phyloP scores from a whole-genome alignment of 148 eudicot genomes.

The Bassia scoparia region DNA sequence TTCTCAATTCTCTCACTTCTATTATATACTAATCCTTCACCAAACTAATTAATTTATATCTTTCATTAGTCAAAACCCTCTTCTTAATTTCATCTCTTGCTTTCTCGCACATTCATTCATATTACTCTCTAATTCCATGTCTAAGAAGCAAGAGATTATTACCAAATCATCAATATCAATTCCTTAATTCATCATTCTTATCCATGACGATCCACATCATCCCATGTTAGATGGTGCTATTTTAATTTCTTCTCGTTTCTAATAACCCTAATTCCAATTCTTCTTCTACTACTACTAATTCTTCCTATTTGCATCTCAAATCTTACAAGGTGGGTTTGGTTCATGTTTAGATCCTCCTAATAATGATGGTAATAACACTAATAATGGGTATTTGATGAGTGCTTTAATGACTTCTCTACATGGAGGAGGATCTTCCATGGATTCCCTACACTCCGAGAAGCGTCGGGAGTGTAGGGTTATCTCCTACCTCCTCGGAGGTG shows the following conservation, averaged over 20 bases:
- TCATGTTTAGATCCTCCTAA: not conserved
- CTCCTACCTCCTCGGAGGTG: slow-evolving; percentile 27
- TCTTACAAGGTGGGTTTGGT: not conserved
- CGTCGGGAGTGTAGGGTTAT: slow-evolving; percentile 27
- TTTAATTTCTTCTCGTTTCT: slow-evolving; percentile 23
- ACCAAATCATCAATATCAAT: not conserved
- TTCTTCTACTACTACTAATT: no score
- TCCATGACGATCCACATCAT: slow-evolving; percentile 26
- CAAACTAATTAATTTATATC: slow-evolving; percentile 3
- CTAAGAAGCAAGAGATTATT: slow-evolving; percentile 21
- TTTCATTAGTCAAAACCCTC: slow-evolving; percentile 24
- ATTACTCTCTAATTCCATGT: slow-evolving; percentile 14
- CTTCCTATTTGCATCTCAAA: not conserved
- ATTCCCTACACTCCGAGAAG: slow-evolving; percentile 22
- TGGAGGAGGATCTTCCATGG: slow-evolving; percentile 35
- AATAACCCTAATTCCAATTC: slow-evolving; percentile 17
- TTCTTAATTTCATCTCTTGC: not conserved
- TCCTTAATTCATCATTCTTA: slow-evolving; percentile 3
- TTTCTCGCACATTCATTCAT: not conserved
- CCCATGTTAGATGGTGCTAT: slow-evolving; percentile 6
- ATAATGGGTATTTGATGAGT: slow-evolving; percentile 1
- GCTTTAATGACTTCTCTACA: slow-evolving; percentile 31
- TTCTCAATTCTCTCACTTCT: slow-evolving; percentile 1
- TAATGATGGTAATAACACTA: not conserved
- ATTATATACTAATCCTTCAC: slow-evolving; percentile 26